phyloP scores from a whole-genome alignment of 805 yeast species.

The Kazachstania viticola region DNA sequence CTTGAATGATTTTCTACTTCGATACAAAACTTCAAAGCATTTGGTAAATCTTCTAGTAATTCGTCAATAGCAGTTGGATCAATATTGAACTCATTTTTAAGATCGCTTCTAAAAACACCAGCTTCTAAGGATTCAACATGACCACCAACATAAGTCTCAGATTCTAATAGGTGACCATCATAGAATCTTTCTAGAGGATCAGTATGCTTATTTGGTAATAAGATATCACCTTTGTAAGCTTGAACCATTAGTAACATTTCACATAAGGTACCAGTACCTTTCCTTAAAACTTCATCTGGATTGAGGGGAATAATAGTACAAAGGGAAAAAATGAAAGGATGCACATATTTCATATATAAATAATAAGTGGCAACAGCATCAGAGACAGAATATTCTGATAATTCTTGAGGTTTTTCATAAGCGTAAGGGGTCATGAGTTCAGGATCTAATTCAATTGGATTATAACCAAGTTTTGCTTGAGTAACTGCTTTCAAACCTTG shows the following conservation, averaged over 20 bases:
- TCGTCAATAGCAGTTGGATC: conserved; percentile 80
- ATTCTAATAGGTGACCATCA: conserved; percentile 85
- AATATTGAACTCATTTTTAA: conserved; percentile 60
- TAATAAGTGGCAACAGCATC: conserved; percentile 99
- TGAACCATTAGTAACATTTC: conserved; percentile 96
- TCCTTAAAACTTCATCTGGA: conserved; percentile 91
- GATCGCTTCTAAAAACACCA: conserved; percentile 90
- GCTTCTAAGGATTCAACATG: conserved; percentile 97
- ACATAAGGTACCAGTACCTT: conserved; percentile 97
- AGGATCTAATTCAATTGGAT: conserved; percentile 94
- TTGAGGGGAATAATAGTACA: conserved; percentile 92
- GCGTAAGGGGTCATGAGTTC: conserved; percentile 98
- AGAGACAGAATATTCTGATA: conserved; percentile 95
- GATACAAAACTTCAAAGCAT: conserved; percentile 71
- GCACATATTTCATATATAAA: conserved; percentile 90
- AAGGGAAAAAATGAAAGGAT: conserved; percentile 90
- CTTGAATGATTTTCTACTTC: conserved; percentile 68
- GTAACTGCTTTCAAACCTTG: conserved; percentile 98
- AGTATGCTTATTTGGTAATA: conserved; percentile 85
- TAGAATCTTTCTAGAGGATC: conserved; percentile 93
- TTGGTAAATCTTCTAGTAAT: conserved; percentile 56
- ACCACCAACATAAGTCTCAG: conserved; percentile 98
- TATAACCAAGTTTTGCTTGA: conserved; percentile 87
- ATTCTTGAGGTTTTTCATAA: conserved; percentile 76
- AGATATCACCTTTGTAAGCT: conserved; percentile 66